Evolutionary conservation across 768 basidiomycete genomes (phyloP), one percentile per base, ranked within the genome.

Genomic region (Auricularia cornea): DNA sequence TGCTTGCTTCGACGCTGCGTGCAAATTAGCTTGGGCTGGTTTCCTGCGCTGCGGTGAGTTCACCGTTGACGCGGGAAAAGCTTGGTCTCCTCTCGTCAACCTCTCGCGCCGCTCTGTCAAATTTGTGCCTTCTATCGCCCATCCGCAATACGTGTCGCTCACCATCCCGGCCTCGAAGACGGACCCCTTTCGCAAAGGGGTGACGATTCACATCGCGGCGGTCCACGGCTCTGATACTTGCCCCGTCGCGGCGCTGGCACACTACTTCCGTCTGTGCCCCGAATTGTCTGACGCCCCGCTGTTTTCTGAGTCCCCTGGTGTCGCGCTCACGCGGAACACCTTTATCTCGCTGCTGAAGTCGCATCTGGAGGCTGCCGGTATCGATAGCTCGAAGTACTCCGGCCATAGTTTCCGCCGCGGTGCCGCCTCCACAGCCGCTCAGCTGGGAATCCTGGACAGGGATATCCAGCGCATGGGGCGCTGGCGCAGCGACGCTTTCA

Each of bases 401-500:
- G n/a, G n/a, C n/a, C n/a, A n/a, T n/a, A n/a, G n/a, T n/a, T n/a
- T n/a, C n/a, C n/a, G n/a, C n/a, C n/a, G n/a, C n/a, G n/a, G n/a
- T n/a, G n/a, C n/a, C n/a, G 6, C 33, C 35, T 64, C 74, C 11
- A 66, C 72, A 2, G 76, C 77, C 1, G 70, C 70, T 1, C 62
- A 67, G 0, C 74, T 65, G 1, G 74, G 76, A 0, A 73, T 59
- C 62, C 61, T 68, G 2, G 74, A 76, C 40, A 69, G 72, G 38
- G 72, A 78, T 59, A 78, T 77, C 29, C 75, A 78, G 67, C 71
- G 73, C 6, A 68, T 78, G 2, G 74, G 76, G 6, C 71, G 72
- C 18, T 76, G 77, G 76, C 66, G 70, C 10, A 76, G 75, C 63
- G 71, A 77, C 59, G 69, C 72, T 18, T 77, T 76, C 71, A 76